These are phyloP conservation scores for Flaveria brownii DNA, from an alignment of 129 eudicot genomes.

Conservation along the genomic window DNA sequence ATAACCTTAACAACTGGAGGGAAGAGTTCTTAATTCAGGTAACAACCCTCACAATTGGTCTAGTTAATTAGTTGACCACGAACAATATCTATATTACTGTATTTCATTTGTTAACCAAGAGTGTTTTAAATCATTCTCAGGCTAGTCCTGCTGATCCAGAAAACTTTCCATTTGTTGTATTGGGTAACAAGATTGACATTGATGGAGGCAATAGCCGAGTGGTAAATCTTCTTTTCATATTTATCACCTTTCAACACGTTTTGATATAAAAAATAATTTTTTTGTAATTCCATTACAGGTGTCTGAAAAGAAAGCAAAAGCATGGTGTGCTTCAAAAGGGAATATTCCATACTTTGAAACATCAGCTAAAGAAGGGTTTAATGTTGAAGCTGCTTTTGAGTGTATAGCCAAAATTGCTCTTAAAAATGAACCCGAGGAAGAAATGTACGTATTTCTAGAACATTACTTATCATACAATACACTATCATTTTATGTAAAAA, in stretches of 20 bases:
- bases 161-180: constrained; percentile 57
- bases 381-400: constrained; percentile 61
- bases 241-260: neutral
- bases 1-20: constrained; percentile 57
- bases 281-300: constrained; percentile 33
- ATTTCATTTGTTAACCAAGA: neutral
- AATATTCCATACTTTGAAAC: constrained; percentile 59
- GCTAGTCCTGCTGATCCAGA: constrained; percentile 61
- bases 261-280: neutral
- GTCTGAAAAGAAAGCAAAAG: constrained; percentile 63
- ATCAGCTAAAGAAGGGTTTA: constrained; percentile 56
- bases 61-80: neutral
- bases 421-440: constrained; percentile 46
- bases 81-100: neutral
- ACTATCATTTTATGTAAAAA: neutral
- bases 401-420: constrained; percentile 57
- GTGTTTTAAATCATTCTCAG: constrained; percentile 15
- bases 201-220: constrained; percentile 69
- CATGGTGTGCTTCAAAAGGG: constrained; percentile 64
- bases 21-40: constrained; percentile 48
- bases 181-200: constrained; percentile 64
- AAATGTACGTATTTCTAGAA: constrained; percentile 16
- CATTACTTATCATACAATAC: neutral
- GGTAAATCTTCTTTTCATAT: constrained; percentile 37
- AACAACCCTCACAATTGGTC: neutral